Evolutionary conservation across 2,329 filamentous ascomycete genomes (phyloP), one percentile per base, ranked within the genome.

Genomic region (Xylaria sp.): DNA sequence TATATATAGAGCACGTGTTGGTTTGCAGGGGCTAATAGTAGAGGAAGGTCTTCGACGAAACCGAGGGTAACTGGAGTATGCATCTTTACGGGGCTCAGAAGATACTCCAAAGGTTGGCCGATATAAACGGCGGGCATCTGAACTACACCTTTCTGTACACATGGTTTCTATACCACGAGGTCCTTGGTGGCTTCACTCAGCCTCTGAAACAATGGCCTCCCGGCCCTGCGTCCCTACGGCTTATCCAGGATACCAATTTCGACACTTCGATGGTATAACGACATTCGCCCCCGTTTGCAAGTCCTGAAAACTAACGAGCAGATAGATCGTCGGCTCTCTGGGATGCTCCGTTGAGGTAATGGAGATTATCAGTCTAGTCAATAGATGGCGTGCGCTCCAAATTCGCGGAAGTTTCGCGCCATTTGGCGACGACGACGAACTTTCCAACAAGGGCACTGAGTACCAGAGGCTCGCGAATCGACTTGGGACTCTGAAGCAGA

Each of bases 91-190:
- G 77, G 5, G 76, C 77, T 4, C 76, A 75, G 59, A 71, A 68
- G 16, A 71, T 78, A 57, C 67, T 75, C 13, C 67, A 66, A 46
- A 60, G 69, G 64, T 58, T 70, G 59, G 61, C 66, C 57, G 62
- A 53, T 35, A 63, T 71, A 35, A 67, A 71, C 16, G 65, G 69
- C 34, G 66, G 70, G 47, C 61, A 59, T 49, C 59, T 72, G n/a
- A 62, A 67, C 50, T 72, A 72, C 30, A 66, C 68, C 13, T 80
- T 80, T 61, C 63, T 79, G 13, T 72, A 74, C 44, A 76, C 76
- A 1, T 80, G 78, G 78, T 77, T 79, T 48, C 68, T 78, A 5
- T 80, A 80, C 58, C 78, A 80, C 56, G 75, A 79, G 55, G 74
- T 79, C 11, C 69, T 80, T 4, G 76, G 76, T 30, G 72, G 72